These are phyloP conservation scores for Auricularia cornea DNA, from an alignment of 768 basidiomycete species.

Conservation along the genomic window DNA sequence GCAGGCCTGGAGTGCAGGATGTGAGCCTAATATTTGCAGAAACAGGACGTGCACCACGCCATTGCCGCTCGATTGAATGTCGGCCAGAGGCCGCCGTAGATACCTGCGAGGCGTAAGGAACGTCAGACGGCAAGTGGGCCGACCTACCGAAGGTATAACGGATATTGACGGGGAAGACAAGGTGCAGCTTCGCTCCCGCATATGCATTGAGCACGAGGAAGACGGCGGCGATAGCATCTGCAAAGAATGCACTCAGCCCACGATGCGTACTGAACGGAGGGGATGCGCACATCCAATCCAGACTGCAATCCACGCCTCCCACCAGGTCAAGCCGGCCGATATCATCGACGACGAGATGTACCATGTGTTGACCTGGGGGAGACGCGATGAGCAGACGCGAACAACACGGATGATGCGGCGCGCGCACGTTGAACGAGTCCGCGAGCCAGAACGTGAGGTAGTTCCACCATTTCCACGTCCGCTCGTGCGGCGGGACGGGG, in stretches of 20 bases:
- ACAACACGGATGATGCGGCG: no score
- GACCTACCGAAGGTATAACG: constrained; percentile 2
- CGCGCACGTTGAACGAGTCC: constrained; percentile 60
- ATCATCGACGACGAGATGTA: constrained; percentile 74
- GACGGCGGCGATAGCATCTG: constrained; percentile 39
- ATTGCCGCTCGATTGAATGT: constrained; percentile 67
- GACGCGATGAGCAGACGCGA: not conserved
- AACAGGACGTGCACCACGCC: constrained; percentile 32
- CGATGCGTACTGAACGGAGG: not conserved
- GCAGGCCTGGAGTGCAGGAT: constrained; percentile 23
- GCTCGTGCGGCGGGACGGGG: constrained; percentile 55
- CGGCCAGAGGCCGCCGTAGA: constrained; percentile 74
- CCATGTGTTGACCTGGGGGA: constrained; percentile 39
- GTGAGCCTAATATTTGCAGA: constrained; percentile 3
- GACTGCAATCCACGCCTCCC: constrained; percentile 79
- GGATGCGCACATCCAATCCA: constrained; percentile 37
- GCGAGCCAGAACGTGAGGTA: constrained; percentile 73
- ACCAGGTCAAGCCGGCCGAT: constrained; percentile 66
- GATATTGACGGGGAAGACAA: constrained; percentile 59
- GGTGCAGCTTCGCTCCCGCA: constrained; percentile 67
- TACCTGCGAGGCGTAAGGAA: constrained; percentile 60
- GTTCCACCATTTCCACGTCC: constrained; percentile 59
- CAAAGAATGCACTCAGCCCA: constrained; percentile 30
- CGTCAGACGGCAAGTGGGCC: not conserved
- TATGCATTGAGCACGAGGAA: constrained; percentile 73